Base-by-base conservation (phyloP, 1,284 basidiomycete species). In the Ustilago loliicola region DNA sequence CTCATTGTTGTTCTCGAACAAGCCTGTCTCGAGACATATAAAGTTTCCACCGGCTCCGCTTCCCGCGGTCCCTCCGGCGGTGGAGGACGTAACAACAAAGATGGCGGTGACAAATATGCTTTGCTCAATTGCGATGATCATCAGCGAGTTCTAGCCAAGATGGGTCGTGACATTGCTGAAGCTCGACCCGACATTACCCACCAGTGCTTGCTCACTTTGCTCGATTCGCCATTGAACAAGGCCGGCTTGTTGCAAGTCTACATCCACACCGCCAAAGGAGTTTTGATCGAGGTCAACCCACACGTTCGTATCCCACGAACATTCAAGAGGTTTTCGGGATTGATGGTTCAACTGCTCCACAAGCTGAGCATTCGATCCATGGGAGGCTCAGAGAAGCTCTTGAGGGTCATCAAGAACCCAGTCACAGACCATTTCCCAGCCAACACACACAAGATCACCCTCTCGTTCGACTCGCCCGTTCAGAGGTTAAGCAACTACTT, bases 331-430 rank as follows among this genome's bases (percentile, higher is more conserved):
- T 99, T 99, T 88, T 95, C 94, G 68, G 96, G 96, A 42, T 89
- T 99, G 70, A 99, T 99, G 97, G 96, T 99, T 2, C 96, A 99
- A 91, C 90, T 99, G 2, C 90, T 99, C 11, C 97, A 99, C 88
- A 96, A 95, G 83, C 90, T 99, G 30, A 94, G 92, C 63, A 99
- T 99, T 81, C 91, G 96, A 59, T 94, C 94, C 50, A 95, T 97
- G 53, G 96, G 97, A 83, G 96, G 96, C 0, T 93, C 94, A 3
- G 96, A 99, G 87, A 98, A 98, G 87, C 89, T 99, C 17, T 90
- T 99, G 66, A 95, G 96, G 86, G 96, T 99, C 52, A 94, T 99
- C 90, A 96, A 95, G 93, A 99, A 99, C 87, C 97, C 97, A 7
- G 91, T 99, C 47, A 92, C 91, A 1, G 96, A 98, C 85, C 95